Evolutionary conservation across 1,284 basidiomycete genomes (phyloP), one percentile per base, ranked within the genome.

Genomic region (Hemileia vastatrix): DNA sequence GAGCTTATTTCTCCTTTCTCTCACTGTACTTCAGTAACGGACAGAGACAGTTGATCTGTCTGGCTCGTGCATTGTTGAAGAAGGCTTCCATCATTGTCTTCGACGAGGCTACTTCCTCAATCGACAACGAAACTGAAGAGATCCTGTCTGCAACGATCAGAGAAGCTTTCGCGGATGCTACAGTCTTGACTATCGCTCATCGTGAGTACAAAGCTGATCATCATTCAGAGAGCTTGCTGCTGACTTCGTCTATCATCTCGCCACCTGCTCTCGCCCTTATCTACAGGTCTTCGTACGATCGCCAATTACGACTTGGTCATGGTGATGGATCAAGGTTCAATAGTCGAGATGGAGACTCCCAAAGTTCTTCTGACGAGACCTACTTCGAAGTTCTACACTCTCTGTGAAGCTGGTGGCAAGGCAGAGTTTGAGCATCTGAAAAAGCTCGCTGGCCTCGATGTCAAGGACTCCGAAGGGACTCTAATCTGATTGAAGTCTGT

Each of bases 1-100:
- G 11, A 67, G 54, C 33, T 9, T 27, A 32, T 27, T 45, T 11
- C 6, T 44, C 52, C 13, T 65, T 66, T 52, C 65, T 68, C 56
- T 66, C 65, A 31, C 48, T 63, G 1, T 15, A 9, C 65, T 72
- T 75, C 40, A 70, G 67, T 27, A 27, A 27, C 27, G 27, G 27
- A 27, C 27, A 27, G 27, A 27, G 27, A 27, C 27, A 27, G 27
- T 27, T 27, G 27, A 27, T 27, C 27, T 27, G 27, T 27, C 27
- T 27, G 27, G 36, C 36, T 40, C 36, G 36, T 15, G 36, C 36
- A 11, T 15, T 40, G 8, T 40, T 40, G 15, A 40, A 40, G 9
- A 40, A 40, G 15, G 36, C 36, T 32, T 24, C 23, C 13, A 50
- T 50, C 5, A 32, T 50, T 32, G 48, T 50, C 48, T 32, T 50